Conservation (phyloP, 768 basidiomycete genomes). For the Clitopilus hobsonii region DNA sequence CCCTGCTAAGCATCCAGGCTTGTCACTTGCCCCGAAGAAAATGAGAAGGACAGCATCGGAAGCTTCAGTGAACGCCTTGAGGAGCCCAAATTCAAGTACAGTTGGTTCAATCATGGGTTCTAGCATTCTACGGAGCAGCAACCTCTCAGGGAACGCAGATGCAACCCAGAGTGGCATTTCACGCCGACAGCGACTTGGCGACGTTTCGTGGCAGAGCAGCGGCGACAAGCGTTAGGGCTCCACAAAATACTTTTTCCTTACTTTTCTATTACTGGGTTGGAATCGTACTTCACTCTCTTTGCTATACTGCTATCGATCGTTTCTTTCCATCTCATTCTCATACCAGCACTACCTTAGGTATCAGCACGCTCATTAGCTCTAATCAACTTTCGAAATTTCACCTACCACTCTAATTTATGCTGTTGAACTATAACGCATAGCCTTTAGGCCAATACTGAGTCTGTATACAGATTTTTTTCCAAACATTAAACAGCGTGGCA, state of each 20-base stretch:
- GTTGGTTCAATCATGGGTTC: constrained; percentile 9
- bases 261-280: neutral
- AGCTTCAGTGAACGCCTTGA: constrained; percentile 33
- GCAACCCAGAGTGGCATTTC: constrained; percentile 4
- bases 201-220: constrained; percentile 53
- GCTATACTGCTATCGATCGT: neutral
- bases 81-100: constrained; percentile 8
- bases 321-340: neutral
- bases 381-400: too few species aligned
- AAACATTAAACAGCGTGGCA: neutral
- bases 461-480: neutral
- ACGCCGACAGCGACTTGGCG: constrained; percentile 49
- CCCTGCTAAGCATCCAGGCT: constrained; percentile 17
- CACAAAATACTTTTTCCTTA: neutral
- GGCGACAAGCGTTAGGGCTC: constrained; percentile 2
- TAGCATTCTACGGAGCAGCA: constrained; percentile 9
- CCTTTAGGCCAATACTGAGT: neutral
- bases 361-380: neutral
- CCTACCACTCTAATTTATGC: too few species aligned
- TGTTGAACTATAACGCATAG: neutral
- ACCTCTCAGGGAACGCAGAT: constrained; percentile 8
- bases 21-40: constrained; percentile 54
- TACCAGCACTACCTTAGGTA: constrained; percentile 5
- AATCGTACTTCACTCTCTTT: neutral
- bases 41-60: constrained; percentile 71